These are phyloP conservation scores for Phalaenopsis aphrodite DNA, from an alignment of 106 monocot genomes.

Conservation along the genomic window DNA sequence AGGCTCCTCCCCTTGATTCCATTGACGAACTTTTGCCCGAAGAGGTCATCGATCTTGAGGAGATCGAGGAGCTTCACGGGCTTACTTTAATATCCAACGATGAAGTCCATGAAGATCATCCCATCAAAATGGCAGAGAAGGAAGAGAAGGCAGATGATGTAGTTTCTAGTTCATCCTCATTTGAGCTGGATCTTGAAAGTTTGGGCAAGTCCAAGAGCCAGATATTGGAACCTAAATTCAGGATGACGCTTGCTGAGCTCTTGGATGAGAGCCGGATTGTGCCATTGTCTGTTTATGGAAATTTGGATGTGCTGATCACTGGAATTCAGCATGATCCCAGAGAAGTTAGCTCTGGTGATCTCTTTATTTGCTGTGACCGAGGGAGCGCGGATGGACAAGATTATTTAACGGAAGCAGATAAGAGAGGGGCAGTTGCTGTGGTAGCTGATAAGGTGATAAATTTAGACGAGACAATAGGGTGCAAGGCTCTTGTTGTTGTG, in stretches of 20 bases:
- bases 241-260: constrained; percentile 76
- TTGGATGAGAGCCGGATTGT: constrained; percentile 82
- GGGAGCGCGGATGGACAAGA: constrained; percentile 28
- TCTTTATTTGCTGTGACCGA: constrained; percentile 59
- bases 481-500: constrained; percentile 82
- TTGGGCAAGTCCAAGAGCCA: constrained; percentile 29
- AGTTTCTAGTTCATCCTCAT: constrained; percentile 12
- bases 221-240: constrained; percentile 61
- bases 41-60: constrained; percentile 76
- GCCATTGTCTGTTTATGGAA: constrained; percentile 72
- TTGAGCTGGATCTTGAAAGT: constrained; percentile 55
- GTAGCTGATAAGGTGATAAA: constrained; percentile 74
- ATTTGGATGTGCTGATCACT: constrained; percentile 54
- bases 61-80: constrained; percentile 67
- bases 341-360: constrained; percentile 66
- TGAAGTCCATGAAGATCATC: constrained; percentile 12
- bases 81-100: constrained; percentile 29
- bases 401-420: constrained; percentile 71
- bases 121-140: constrained; percentile 15
- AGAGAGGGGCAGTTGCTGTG: constrained; percentile 85
- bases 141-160: constrained; percentile 7
- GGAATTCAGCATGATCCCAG: constrained; percentile 84
- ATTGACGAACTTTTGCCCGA: constrained; percentile 58
- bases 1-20: constrained; percentile 8
- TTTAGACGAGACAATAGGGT: constrained; percentile 65